Percentiles rank a stretch among this genome's conserved stretches.
Evolutionary conservation across 2,329 filamentous ascomycete genomes (phyloP).

Genomic region (Exophiala spinifera): DNA sequence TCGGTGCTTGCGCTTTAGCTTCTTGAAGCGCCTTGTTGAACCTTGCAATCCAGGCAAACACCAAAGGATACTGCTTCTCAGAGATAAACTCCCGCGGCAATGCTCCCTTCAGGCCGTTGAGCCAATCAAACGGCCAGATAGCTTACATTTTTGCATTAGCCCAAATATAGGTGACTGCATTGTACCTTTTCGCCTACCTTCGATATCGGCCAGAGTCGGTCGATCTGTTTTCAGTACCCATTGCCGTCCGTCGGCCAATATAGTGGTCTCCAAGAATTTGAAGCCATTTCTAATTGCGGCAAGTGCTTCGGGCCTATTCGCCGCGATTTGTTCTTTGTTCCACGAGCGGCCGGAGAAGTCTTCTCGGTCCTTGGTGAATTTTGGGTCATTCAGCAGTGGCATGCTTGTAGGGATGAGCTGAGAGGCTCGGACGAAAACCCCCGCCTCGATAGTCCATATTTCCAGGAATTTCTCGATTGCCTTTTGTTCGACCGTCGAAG

Average conservation of each 20-base stretch:
- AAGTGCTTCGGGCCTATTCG: conserved; percentile 55
- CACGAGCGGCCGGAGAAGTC: conserved; percentile 46
- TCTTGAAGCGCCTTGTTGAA: conserved; percentile 52
- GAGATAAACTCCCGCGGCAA: conserved; percentile 55
- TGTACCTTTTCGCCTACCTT: conserved; percentile 45
- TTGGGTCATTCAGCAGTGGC: conserved; percentile 55
- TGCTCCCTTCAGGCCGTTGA: conserved; percentile 54
- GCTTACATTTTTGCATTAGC: conserved; percentile 36
- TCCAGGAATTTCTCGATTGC: conserved; percentile 57
- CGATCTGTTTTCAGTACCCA: conserved; percentile 58
- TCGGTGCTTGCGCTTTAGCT: conserved; percentile 42
- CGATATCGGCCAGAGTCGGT: conserved; percentile 64
- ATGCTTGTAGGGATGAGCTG: conserved; percentile 57
- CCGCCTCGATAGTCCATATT: conserved; percentile 54
- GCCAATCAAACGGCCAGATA: conserved; percentile 67
- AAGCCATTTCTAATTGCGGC: conserved; percentile 55
- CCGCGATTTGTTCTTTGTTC: conserved; percentile 38
- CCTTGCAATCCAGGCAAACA: conserved; percentile 63
- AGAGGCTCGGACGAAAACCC: conserved; percentile 54
- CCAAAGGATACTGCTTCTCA: conserved; percentile 53
- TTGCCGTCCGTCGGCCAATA: conserved; percentile 63
- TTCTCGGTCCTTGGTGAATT: conserved; percentile 58
- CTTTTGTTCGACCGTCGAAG: conserved; percentile 40
- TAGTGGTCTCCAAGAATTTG: conserved; percentile 57
- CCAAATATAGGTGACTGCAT: conserved; percentile 14